phyloP scores from a whole-genome alignment of 345 rosid genomes.

The Dipteronia sinensis region DNA sequence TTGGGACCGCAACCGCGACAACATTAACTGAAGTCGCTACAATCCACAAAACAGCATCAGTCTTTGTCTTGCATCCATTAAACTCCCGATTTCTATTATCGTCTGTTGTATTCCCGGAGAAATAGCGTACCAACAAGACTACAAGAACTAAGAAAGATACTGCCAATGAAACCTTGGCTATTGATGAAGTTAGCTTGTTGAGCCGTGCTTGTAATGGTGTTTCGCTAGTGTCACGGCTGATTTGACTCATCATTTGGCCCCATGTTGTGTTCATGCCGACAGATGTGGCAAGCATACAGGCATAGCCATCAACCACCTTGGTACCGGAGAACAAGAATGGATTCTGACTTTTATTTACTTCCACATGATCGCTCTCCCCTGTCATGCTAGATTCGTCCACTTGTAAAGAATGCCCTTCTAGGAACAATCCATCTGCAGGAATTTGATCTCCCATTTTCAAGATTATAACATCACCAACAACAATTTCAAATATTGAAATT shows the following conservation, averaged over 20 bases:
- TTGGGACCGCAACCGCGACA: constrained; percentile 47
- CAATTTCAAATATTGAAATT: constrained; percentile 29
- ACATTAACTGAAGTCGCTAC: constrained; percentile 45
- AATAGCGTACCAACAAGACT: constrained; percentile 41
- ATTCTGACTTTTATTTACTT: neutral
- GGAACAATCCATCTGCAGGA: constrained; percentile 41
- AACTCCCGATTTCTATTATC: constrained; percentile 32
- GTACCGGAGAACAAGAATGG: constrained; percentile 39
- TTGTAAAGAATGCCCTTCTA: constrained; percentile 20
- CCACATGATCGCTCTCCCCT: constrained; percentile 24
- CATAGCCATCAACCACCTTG: constrained; percentile 31
- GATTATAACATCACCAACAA: constrained; percentile 36
- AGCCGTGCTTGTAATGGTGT: constrained; percentile 47
- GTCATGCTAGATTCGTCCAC: constrained; percentile 38
- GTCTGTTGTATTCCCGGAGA: constrained; percentile 41
- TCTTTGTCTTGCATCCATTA: constrained; percentile 24
- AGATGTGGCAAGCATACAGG: constrained; percentile 40
- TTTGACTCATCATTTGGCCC: constrained; percentile 46
- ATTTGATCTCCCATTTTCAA: constrained; percentile 37
- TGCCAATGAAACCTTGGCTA: constrained; percentile 38
- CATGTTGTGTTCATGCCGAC: constrained; percentile 48
- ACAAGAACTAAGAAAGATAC: constrained; percentile 40
- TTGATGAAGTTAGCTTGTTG: constrained; percentile 38
- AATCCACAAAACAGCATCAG: constrained; percentile 29
- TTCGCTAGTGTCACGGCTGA: constrained; percentile 21